Base-by-base conservation (phyloP, 495 filamentous ascomycete species). In the Penicillium coprophilum region DNA sequence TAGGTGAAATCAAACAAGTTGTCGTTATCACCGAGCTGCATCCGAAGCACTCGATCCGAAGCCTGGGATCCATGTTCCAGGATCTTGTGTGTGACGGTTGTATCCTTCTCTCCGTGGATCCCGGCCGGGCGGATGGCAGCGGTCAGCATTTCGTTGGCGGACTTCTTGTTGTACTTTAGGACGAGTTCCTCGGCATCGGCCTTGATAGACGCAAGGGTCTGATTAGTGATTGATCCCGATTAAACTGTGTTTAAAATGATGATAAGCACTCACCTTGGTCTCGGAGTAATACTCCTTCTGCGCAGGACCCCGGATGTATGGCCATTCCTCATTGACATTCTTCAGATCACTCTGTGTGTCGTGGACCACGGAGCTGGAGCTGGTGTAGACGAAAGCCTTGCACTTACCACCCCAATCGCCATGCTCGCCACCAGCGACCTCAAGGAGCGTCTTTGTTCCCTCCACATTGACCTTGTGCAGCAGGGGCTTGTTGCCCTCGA, bases 371-470 rank as follows among this genome's bases (percentile, higher is more conserved):
- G 89, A 92, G 45, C 91, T 90, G 24, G 89, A 92, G 70, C 90
- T 95, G 3, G 95, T 99, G 76, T 95, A 96, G 28, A 99, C 90
- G 63, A 99, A 88, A 0, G 86, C 95, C 75, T 90, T 96, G 63
- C 96, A 92, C 43, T 75, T 78, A 38, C 83, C 85, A 57, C 77
- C 77, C 77, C 77, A 80, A 31, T 78, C 75, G 8, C 75, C 75
- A 45, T 72, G 72, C 30, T 81, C 80, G 63, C 88, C 80, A 58
- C 84, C 83, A 50, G 88, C 87, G 13, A 87, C 89, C 51, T 91
- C 83, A 44, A 99, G 72, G 19, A 97, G 76, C 19, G 78, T 87
- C 59, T 82, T 84, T 0, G 93, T 97, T 17, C 94, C 94, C 20
- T 89, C 88, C 1, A 99, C 90, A 71, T 97, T 99, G 58, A 99